Conservation (phyloP, 2,329 filamentous ascomycete species). For the Sporothrix phasma region DNA sequence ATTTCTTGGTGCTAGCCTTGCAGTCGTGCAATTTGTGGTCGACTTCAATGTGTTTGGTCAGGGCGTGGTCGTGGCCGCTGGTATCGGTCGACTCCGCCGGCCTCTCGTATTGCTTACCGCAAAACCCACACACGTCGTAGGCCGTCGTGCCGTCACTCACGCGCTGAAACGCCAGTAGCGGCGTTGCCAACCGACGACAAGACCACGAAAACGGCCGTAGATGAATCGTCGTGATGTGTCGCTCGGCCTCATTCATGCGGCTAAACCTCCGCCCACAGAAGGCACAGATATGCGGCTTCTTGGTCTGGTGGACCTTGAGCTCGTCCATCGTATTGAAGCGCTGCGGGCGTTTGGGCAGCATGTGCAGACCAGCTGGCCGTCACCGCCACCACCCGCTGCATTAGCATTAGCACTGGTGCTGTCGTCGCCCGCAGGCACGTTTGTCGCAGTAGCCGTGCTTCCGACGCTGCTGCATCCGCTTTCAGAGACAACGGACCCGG, state of each 20-base stretch:
- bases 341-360: constrained; percentile 20
- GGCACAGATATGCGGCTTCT: constrained; percentile 21
- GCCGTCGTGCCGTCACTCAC: constrained; percentile 11
- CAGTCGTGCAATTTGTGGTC: constrained; percentile 20
- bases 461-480: not conserved
- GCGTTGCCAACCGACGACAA: constrained; percentile 15
- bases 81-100: not conserved
- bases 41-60: constrained; percentile 14
- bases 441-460: constrained; percentile 4
- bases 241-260: constrained; percentile 21
- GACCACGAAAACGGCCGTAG: constrained; percentile 19
- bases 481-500: not conserved
- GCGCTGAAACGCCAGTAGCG: constrained; percentile 16
- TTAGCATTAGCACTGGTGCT: not conserved
- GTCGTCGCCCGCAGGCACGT: not conserved
- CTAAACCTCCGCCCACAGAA: constrained; percentile 19
- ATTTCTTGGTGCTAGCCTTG: constrained; percentile 18
- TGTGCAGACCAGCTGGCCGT: constrained; percentile 9
- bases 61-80: not conserved
- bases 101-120: constrained; percentile 16
- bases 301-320: constrained; percentile 17
- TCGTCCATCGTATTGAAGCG: constrained; percentile 17
- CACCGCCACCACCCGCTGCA: not conserved
- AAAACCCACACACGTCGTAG: constrained; percentile 19
- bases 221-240: constrained; percentile 20